These are phyloP conservation scores for Perilla frutescens DNA, from an alignment of 257 asterid species.

Conservation along the genomic window DNA sequence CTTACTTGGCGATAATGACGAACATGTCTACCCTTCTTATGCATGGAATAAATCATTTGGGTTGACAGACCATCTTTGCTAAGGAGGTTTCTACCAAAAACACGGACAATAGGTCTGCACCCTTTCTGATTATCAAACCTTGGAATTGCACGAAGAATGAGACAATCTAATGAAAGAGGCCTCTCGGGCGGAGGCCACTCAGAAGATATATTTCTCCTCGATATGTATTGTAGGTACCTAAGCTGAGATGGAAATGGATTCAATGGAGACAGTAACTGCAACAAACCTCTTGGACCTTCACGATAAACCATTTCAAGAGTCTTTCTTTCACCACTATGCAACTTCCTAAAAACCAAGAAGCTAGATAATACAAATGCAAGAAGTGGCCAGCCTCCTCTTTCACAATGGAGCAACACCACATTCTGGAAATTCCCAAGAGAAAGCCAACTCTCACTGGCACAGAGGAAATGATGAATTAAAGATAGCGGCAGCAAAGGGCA, in stretches of 20 bases:
- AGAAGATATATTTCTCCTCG: conserved; percentile 82
- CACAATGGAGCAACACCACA: conserved; percentile 91
- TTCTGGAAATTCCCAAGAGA: conserved; percentile 73
- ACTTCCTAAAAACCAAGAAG: conserved; percentile 84
- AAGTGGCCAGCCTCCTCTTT: conserved; percentile 96
- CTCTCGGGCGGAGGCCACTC: conserved; percentile 99
- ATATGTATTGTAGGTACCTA: conserved; percentile 89
- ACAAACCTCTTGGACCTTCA: conserved; percentile 90
- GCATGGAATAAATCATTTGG: conserved; percentile 89
- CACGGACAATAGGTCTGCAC: conserved; percentile 87
- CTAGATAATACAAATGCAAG: conserved; percentile 85
- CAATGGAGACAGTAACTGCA: conserved; percentile 86
- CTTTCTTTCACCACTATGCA: conserved; percentile 81
- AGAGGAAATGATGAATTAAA: conserved; percentile 84
- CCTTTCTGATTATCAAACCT: conserved; percentile 90
- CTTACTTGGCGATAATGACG: conserved; percentile 89
- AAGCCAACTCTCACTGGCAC: conserved; percentile 96
- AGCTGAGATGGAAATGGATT: conserved; percentile 97
- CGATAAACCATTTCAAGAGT: conserved; percentile 91
- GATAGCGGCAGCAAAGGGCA: conserved; percentile 94
- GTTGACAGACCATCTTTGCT: conserved; percentile 96
- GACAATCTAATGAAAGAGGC: conserved; percentile 93
- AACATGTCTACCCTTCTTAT: conserved; percentile 81
- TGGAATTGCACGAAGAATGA: conserved; percentile 89
- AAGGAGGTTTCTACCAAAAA: conserved; percentile 88